Percentiles rank a stretch among this genome's conserved stretches.
Conservation (phyloP, 2,329 filamentous ascomycete genomes). For the Phaeosphaeriaceae sp. region DNA sequence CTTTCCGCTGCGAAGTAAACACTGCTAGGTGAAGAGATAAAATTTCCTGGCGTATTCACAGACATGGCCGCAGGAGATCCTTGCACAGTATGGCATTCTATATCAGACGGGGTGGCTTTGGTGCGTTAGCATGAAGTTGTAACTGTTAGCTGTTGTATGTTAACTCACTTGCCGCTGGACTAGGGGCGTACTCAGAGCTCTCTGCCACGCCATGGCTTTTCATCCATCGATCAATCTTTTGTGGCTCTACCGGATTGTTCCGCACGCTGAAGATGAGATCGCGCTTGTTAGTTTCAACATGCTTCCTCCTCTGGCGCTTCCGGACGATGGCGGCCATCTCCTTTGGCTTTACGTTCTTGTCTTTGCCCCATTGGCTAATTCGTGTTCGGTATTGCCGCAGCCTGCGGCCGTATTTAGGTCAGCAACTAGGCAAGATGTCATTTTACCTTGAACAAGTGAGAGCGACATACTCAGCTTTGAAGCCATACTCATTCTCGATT, state of each 20-base stretch:
- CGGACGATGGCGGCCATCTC: constrained; percentile 31
- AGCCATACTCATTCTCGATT: constrained; percentile 18
- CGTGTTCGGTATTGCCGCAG: constrained; percentile 14
- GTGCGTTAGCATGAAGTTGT: constrained; percentile 8
- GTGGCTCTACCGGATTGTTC: constrained; percentile 14
- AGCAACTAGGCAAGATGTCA: neutral
- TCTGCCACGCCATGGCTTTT: constrained; percentile 17
- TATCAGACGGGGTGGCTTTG: constrained; percentile 24
- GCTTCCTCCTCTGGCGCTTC: constrained; percentile 23
- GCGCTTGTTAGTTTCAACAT: constrained; percentile 19
- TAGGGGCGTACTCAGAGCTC: constrained; percentile 21
- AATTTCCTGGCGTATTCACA: constrained; percentile 11
- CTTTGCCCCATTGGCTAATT: constrained; percentile 22
- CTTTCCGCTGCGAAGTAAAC: constrained; percentile 7
- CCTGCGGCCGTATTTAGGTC: constrained; percentile 2
- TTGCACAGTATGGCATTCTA: constrained; percentile 19
- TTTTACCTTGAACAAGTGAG: neutral
- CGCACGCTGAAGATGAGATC: constrained; percentile 18
- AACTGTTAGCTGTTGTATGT: no score
- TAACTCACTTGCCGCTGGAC: constrained; percentile 25
- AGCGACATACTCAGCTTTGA: constrained; percentile 23
- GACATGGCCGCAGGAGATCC: constrained; percentile 8
- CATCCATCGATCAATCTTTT: constrained; percentile 33
- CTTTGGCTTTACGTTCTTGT: constrained; percentile 27
- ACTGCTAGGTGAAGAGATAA: constrained; percentile 3